Conservation (phyloP, 106 monocot genomes). For the Amphibolis antarctica region DNA sequence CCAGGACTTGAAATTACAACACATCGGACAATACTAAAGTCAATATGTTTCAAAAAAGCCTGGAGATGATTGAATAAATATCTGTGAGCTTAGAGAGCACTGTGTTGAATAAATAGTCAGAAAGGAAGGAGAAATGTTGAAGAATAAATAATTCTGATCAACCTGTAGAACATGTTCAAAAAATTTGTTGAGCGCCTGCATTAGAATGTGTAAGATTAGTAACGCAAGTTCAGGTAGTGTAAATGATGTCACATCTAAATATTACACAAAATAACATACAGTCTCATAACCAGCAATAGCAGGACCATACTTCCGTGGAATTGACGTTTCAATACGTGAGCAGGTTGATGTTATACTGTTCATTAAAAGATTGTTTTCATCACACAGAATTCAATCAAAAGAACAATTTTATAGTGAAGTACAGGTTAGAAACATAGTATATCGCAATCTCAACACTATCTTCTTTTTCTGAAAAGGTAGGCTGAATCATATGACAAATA, state of each 20-base stretch:
- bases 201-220: constrained; percentile 9
- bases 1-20: constrained; percentile 94
- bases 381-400: too few species aligned
- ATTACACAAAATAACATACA: constrained; percentile 25
- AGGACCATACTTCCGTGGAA: constrained; percentile 91
- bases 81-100: neutral
- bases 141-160: neutral
- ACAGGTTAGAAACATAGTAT: too few species aligned
- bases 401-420: too few species aligned
- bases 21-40: constrained; percentile 86
- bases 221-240: neutral
- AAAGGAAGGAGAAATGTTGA: constrained; percentile 1
- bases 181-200: constrained; percentile 90
- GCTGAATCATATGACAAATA: too few species aligned
- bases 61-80: constrained; percentile 8
- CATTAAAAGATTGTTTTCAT: neutral
- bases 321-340: constrained; percentile 80
- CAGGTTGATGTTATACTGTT: constrained; percentile 70
- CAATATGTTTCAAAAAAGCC: constrained; percentile 82
- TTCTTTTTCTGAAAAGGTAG: too few species aligned
- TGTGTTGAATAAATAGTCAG: neutral
- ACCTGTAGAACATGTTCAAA: constrained; percentile 98
- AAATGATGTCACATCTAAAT: neutral
- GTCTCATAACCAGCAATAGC: constrained; percentile 97
- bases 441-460: too few species aligned